Evolutionary conservation across 2,329 filamentous ascomycete species (phyloP), one percentile per base, ranked within the genome.

Genomic region (Neophaeococcomyces aloes): DNA sequence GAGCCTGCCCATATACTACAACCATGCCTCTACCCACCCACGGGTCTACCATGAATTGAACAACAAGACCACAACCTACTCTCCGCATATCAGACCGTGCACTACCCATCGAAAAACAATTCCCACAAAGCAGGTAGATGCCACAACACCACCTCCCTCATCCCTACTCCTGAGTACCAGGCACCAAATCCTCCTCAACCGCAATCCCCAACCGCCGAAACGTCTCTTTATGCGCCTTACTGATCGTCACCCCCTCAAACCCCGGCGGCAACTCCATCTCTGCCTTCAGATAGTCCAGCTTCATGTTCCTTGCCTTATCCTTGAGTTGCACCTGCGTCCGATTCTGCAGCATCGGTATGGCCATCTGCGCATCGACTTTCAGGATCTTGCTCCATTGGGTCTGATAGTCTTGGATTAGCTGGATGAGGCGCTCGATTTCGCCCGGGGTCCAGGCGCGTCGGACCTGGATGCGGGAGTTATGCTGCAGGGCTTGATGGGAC

Each of bases 231-330:
- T 41, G 38, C 8, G 27, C 18, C 31, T 35, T 42, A 27, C 31
- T 49, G 27, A 56, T 48, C 15, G 45, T 50, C 10, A 55, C 53
- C 4, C 8, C 11, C 23, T 49, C 48, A 33, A 56, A 52, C 1
- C 46, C 45, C 25, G 7, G 17, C 19, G 51, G 53, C 15, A 42
- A 13, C 17, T 15, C 21, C 19, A 35, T 21, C 29, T 63, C 64
- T 57, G 55, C 70, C 67, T 64, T 65, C 2, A 70, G 42, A 40
- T 55, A 66, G 6, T 59, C 59, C 31, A 66, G 59, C 54, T 72
- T 74, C 45, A 78, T 57, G 47, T 75, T 76, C 39, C 75, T 64
- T 3, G 72, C 74, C 47, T 68, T 69, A 49, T 75, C 71, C 51
- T 74, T 75, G 6, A 78, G 48, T 34, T 74, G 70, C 2, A 75